Evolutionary conservation across 1,284 basidiomycete species (phyloP).

Genomic region (Mycena sp.): DNA sequence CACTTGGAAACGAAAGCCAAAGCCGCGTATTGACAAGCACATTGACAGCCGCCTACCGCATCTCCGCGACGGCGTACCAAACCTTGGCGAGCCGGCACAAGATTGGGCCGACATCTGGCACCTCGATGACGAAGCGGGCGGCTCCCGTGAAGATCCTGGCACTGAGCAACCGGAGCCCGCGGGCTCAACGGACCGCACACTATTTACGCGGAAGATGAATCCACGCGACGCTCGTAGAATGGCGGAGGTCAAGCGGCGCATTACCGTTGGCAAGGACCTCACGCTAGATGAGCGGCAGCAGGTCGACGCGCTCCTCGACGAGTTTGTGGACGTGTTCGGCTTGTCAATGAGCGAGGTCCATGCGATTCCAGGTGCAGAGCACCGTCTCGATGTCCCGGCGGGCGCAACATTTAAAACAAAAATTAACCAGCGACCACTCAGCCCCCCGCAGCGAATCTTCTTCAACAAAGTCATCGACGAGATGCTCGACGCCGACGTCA

Average conservation of each 20-base stretch:
- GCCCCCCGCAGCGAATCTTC: slow-evolving; percentile 39
- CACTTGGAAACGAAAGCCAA: neutral
- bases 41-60: slow-evolving; percentile 2
- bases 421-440: slow-evolving; percentile 37
- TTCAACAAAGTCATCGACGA: slow-evolving; percentile 42
- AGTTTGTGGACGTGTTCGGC: slow-evolving; percentile 42
- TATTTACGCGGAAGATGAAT: slow-evolving; percentile 15
- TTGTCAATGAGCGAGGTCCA: slow-evolving; percentile 41
- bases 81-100: slow-evolving; percentile 5
- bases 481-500: slow-evolving; percentile 38
- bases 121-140: slow-evolving; percentile 21
- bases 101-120: slow-evolving; percentile 19
- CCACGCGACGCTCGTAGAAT: slow-evolving; percentile 8
- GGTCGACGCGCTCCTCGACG: slow-evolving; percentile 18
- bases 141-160: slow-evolving; percentile 1
- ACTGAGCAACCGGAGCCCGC: slow-evolving; percentile 28
- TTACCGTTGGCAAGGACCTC: slow-evolving; percentile 32
- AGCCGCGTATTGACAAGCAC: neutral
- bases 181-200: slow-evolving; percentile 36
- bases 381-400: slow-evolving; percentile 34
- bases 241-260: slow-evolving; percentile 31
- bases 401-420: slow-evolving; percentile 35
- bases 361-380: slow-evolving; percentile 29
- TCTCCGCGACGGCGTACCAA: neutral
- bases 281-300: slow-evolving; percentile 25